These are phyloP conservation scores for Penicillium vulpinum DNA, from an alignment of 2,329 filamentous ascomycete species.

Conservation along the genomic window DNA sequence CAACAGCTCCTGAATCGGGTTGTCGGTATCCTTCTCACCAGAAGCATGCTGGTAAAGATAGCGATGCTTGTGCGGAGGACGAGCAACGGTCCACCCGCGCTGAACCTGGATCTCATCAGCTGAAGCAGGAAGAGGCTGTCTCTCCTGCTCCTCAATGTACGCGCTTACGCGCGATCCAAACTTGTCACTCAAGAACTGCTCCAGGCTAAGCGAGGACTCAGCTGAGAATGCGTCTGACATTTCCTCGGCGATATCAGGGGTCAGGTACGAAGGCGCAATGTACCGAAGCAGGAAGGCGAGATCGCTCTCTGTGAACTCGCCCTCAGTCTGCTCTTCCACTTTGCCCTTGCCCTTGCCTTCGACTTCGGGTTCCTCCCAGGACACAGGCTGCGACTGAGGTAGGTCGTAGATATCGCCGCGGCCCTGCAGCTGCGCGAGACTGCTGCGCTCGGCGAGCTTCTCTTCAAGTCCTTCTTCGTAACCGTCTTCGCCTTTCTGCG, in stretches of 20 bases:
- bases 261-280: conserved; percentile 85
- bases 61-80: conserved; percentile 92
- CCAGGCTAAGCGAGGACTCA: conserved; percentile 78
- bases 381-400: conserved; percentile 62
- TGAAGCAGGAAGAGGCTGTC: conserved; percentile 41
- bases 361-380: conserved; percentile 41
- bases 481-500: conserved; percentile 89
- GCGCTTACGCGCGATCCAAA: conserved; percentile 71
- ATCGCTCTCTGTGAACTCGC: conserved; percentile 71
- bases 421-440: conserved; percentile 87
- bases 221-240: conserved; percentile 77
- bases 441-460: conserved; percentile 83
- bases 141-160: conserved; percentile 69
- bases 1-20: conserved; percentile 72
- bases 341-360: conserved; percentile 42
- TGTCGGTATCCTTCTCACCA: conserved; percentile 32
- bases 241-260: conserved; percentile 84
- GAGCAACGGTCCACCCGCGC: conserved; percentile 71
- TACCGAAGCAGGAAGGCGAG: conserved; percentile 89
- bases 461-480: conserved; percentile 87
- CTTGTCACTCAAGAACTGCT: conserved; percentile 73
- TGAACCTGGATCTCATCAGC: conserved; percentile 60
- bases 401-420: conserved; percentile 87
- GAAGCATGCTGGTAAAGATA: conserved; percentile 73
- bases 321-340: conserved; percentile 52